These are phyloP conservation scores for Parastagonospora avenae DNA, from an alignment of 2,329 filamentous ascomycete genomes.

Conservation along the genomic window DNA sequence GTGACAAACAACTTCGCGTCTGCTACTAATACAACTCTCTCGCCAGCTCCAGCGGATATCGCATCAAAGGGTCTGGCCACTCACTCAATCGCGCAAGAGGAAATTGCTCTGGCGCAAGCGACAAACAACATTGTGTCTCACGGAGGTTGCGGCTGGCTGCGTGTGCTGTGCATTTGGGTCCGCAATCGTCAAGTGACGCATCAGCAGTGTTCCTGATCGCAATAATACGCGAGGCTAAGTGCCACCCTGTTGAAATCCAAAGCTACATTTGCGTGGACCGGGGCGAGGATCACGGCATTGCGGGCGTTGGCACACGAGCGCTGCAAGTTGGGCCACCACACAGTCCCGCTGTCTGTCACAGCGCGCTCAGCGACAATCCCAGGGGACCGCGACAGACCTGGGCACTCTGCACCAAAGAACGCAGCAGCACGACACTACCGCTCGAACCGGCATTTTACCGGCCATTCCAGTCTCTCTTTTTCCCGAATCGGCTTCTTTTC, in stretches of 20 bases:
- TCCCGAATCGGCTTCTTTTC: conserved; percentile 31
- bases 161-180: conserved; percentile 40
- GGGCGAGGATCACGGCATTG: conserved; percentile 32
- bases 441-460: conserved; percentile 41
- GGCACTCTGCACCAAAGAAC: conserved; percentile 21
- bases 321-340: conserved; percentile 27
- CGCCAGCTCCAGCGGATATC: conserved; percentile 27
- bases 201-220: conserved; percentile 37
- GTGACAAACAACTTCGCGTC: conserved; percentile 37
- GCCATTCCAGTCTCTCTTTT: conserved; percentile 26
- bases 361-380: conserved; percentile 4
- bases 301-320: conserved; percentile 31
- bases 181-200: conserved; percentile 45
- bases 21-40: conserved; percentile 43
- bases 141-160: conserved; percentile 26
- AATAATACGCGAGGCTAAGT: conserved; percentile 41
- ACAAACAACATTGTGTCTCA: conserved; percentile 24
- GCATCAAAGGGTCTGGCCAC: conserved; percentile 26
- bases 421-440: conserved; percentile 32
- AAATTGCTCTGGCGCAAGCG: conserved; percentile 24
- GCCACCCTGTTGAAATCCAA: conserved; percentile 36
- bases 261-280: conserved; percentile 35
- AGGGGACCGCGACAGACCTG: conserved; percentile 17
- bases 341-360: conserved; percentile 16
- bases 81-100: conserved; percentile 25